Conservation (phyloP, 768 basidiomycete species). For the Naganishia kalamii region DNA sequence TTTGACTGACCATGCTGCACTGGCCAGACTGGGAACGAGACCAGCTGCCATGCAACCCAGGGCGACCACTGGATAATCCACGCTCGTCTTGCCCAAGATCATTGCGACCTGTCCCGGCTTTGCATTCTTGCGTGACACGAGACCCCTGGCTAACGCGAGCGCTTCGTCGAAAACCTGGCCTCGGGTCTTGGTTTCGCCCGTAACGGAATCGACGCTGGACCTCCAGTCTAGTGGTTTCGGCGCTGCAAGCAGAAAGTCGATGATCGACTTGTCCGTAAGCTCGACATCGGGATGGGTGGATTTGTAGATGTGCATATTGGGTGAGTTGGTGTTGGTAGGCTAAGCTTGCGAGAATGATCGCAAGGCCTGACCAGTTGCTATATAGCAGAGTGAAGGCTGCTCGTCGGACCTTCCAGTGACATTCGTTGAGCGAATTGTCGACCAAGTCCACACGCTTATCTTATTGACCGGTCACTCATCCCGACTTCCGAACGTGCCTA, state of each 20-base stretch:
- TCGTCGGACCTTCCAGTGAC: too few relatives aligned
- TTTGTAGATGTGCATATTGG: conserved; percentile 21
- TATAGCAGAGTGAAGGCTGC: too few relatives aligned
- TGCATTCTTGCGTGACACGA: conserved; percentile 2
- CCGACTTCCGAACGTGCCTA: background rate
- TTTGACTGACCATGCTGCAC: conserved; percentile 12
- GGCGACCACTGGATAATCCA: conserved; percentile 18
- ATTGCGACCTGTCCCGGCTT: conserved; percentile 15
- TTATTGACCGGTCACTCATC: background rate
- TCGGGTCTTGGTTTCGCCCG: conserved; percentile 6
- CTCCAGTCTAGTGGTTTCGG: background rate
- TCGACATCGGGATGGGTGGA: conserved; percentile 3
- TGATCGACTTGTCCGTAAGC: background rate
- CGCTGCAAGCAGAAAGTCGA: conserved; percentile 6
- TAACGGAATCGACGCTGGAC: conserved; percentile 7
- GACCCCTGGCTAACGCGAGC: conserved; percentile 4
- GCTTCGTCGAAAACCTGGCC: conserved; percentile 17
- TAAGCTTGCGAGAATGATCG: background rate
- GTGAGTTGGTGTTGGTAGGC: background rate
- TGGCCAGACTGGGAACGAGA: conserved; percentile 18
- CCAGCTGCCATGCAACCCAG: conserved; percentile 19
- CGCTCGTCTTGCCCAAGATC: conserved; percentile 15
- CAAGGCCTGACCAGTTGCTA: background rate
- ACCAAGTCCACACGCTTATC: background rate
- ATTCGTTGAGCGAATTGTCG: background rate